A percentile compares a stretch with the other conserved stretches of the same genome.
These are phyloP conservation scores for Acephala macrosclerotiorum DNA, from an alignment of 2,329 filamentous ascomycete species.

Conservation along the genomic window DNA sequence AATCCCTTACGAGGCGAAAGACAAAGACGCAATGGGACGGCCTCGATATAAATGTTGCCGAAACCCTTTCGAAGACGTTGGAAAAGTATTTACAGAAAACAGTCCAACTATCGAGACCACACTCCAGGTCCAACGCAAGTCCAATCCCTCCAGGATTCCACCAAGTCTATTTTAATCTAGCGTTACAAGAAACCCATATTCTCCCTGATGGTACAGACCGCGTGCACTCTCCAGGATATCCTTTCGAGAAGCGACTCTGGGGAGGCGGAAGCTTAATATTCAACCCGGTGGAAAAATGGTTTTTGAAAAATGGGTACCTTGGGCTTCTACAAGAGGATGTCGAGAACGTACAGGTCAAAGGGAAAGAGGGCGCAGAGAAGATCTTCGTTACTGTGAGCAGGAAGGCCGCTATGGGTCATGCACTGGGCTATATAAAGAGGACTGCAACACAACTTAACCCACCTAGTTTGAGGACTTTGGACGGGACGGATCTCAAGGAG, in stretches of 20 bases:
- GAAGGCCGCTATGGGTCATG: not conserved
- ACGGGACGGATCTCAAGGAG: not conserved
- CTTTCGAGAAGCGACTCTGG: conserved; percentile 85
- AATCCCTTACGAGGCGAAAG: not conserved
- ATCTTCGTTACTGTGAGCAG: conserved; percentile 37
- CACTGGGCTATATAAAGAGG: not conserved
- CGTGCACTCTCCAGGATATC: conserved; percentile 75
- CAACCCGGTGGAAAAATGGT: conserved; percentile 35
- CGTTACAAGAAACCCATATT: conserved; percentile 66
- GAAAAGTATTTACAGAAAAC: not conserved
- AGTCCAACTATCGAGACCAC: not conserved
- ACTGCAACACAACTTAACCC: not conserved
- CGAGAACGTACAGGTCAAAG: conserved; percentile 48
- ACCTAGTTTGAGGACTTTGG: not conserved
- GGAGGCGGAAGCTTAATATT: conserved; percentile 78
- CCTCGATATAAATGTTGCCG: not conserved
- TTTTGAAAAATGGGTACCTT: conserved; percentile 45
- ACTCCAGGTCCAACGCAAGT: not conserved
- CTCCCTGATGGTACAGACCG: conserved; percentile 86
- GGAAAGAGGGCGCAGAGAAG: conserved; percentile 38
- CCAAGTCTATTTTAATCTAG: conserved; percentile 85
- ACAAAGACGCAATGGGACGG: not conserved
- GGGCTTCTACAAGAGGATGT: conserved; percentile 55
- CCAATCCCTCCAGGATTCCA: conserved; percentile 72
- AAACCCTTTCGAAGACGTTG: not conserved